Percentiles rank a stretch among this genome's conserved stretches.
Conservation (phyloP, 306 rosid genomes). For the Oemleria cerasiformis region DNA sequence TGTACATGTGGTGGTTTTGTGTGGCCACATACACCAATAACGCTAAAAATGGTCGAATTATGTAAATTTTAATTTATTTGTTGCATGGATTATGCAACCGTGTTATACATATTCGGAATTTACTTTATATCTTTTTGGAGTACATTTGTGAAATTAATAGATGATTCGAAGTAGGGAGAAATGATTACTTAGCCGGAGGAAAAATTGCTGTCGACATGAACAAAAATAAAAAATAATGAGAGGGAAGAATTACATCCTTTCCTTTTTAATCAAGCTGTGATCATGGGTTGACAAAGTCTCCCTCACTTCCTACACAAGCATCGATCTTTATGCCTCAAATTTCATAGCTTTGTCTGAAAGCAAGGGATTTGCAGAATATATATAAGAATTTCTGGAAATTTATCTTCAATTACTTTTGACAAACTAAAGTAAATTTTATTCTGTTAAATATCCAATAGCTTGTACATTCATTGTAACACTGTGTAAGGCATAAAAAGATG, state of each 20-base stretch:
- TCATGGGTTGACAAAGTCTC: neutral
- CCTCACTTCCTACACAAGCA: neutral
- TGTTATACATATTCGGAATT: too few relatives aligned
- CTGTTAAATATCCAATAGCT: neutral
- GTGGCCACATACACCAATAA: too few relatives aligned
- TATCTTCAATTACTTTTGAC: constrained; percentile 1
- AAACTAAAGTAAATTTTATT: neutral
- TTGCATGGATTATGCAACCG: too few relatives aligned
- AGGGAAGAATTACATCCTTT: neutral
- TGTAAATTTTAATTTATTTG: too few relatives aligned
- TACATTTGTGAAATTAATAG: too few relatives aligned
- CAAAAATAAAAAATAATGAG: too few relatives aligned
- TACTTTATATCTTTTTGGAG: too few relatives aligned
- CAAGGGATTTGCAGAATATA: neutral
- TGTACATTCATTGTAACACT: neutral
- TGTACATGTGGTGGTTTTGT: too few relatives aligned
- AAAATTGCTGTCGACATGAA: too few relatives aligned
- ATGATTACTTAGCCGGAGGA: too few relatives aligned
- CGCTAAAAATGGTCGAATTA: too few relatives aligned
- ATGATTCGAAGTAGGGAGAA: too few relatives aligned
- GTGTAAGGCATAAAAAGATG: neutral
- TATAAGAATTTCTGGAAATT: neutral
- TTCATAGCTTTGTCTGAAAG: neutral
- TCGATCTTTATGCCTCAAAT: neutral
- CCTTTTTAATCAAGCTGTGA: neutral